Evolutionary conservation across 1,284 basidiomycete genomes (phyloP), one percentile per base, ranked within the genome.

Genomic region (Malassezia nana): DNA sequence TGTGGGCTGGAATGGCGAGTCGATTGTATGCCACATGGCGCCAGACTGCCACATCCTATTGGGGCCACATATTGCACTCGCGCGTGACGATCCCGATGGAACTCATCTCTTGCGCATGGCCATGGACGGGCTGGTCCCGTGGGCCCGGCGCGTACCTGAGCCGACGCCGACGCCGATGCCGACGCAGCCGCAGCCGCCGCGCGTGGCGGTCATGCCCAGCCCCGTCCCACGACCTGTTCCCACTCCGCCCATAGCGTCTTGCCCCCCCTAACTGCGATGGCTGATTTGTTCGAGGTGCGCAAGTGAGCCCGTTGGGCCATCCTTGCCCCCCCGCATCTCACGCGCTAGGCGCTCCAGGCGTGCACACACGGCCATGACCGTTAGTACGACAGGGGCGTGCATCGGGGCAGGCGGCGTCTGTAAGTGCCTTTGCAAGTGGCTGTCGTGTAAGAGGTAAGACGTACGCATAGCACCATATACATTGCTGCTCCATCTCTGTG

Each of bases 1-100:
- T 50, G 46, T 73, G 29, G 71, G 62, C 22, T 73, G 69, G 69
- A 64, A 72, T 42, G 71, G 71, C 10, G 57, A 60, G n/a, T 50
- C 50, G n/a, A 60, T 73, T 22, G 60, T 73, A 2, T 69, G 66
- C 31, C 61, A 68, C 0, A 49, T 63, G 15, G 1, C 67, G 65
- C 39, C 60, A 51, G 35, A 51, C 39, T 24, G 72, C 33, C 50
- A 58, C n/a, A 39, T 67, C 42, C 50, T 60, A 3, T 16, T 57
- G 16, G 55, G 55, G 2, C 45, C 55, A 2, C 20, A 35, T 4
- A 57, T 57, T 45, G 22, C 24, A 3, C 45, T 64, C 6, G 64
- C 46, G 7, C 41, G 58, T 6, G 66, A 66, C 26, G 71, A 73
- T 49, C 59, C 56, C 2, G 66, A 72, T 29, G 71, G 71, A 10